A percentile compares a stretch with the other conserved stretches of the same genome.
Conservation (phyloP, 805 yeast species). For the Huiozyma naganishii region DNA sequence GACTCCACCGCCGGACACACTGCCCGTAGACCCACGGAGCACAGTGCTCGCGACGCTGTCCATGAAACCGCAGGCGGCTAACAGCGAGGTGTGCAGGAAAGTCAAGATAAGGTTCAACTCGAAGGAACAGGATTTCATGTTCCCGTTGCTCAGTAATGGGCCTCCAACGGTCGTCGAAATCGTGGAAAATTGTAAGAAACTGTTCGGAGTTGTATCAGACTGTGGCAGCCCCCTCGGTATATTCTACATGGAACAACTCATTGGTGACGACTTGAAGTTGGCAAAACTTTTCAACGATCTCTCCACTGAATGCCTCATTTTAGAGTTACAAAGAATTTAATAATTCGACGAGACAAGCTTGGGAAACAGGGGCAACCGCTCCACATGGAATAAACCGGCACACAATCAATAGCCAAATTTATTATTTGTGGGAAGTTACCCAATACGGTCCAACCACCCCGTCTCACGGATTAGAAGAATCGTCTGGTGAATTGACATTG, state of each 20-base stretch:
- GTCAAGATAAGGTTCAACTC: conserved; percentile 43
- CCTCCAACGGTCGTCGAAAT: conserved; percentile 75
- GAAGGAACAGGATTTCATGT: conserved; percentile 52
- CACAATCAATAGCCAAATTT: no score
- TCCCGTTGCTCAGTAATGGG: conserved; percentile 52
- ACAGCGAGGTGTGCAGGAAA: conserved; percentile 27
- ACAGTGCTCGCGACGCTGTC: conserved; percentile 20
- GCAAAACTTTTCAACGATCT: conserved; percentile 34
- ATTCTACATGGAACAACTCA: conserved; percentile 15
- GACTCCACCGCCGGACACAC: background rate
- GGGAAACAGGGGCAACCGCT: no score
- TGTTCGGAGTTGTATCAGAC: conserved; percentile 43
- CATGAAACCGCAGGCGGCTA: conserved; percentile 30
- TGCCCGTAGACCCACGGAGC: background rate
- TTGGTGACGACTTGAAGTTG: conserved; percentile 38
- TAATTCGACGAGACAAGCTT: no score
- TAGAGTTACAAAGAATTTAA: background rate
- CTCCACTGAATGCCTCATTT: background rate
- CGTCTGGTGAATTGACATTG: no score
- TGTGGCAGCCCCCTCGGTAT: conserved; percentile 10
- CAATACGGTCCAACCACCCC: no score
- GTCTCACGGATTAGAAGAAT: no score
- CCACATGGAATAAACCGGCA: no score
- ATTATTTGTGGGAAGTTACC: no score
- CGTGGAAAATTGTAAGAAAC: conserved; percentile 63